These are phyloP conservation scores for Leptomonas pyrrhocoris DNA, from an alignment of 208 protist species.

Conservation along the genomic window DNA sequence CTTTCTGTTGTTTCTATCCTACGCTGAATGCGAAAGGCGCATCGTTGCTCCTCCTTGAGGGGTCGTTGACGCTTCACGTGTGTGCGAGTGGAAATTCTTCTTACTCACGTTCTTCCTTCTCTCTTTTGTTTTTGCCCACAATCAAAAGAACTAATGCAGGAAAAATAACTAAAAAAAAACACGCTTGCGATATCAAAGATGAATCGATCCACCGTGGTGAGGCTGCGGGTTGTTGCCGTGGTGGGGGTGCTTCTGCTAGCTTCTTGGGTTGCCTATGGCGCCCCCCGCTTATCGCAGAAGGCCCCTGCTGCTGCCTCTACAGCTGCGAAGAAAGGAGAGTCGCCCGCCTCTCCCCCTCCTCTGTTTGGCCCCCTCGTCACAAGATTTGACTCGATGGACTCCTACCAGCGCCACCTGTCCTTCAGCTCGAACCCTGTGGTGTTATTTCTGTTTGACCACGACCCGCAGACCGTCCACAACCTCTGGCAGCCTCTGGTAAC, in stretches of 20 bases:
- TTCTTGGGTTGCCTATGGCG: no score
- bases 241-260: conserved; percentile 1
- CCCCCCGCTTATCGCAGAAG: neutral
- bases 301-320: neutral
- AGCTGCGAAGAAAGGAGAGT: no score
- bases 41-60: no score
- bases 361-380: conserved; percentile 19
- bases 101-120: no score
- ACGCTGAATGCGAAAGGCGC: no score
- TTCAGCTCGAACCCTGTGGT: conserved; percentile 24
- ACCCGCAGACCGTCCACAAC: neutral
- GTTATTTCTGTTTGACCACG: conserved; percentile 20
- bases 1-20: no score
- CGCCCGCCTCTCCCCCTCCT: neutral
- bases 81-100: no score
- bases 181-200: no score
- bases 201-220: neutral
- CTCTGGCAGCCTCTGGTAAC: conserved; percentile 36
- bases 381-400: conserved; percentile 7
- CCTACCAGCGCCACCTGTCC: conserved; percentile 21
- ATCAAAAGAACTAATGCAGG: no score
- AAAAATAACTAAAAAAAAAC: no score
- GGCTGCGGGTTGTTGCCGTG: neutral
- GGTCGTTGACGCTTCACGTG: no score
- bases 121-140: no score